Base-by-base conservation (phyloP, 2,329 filamentous ascomycete genomes). In the Alternaria postmessia region DNA sequence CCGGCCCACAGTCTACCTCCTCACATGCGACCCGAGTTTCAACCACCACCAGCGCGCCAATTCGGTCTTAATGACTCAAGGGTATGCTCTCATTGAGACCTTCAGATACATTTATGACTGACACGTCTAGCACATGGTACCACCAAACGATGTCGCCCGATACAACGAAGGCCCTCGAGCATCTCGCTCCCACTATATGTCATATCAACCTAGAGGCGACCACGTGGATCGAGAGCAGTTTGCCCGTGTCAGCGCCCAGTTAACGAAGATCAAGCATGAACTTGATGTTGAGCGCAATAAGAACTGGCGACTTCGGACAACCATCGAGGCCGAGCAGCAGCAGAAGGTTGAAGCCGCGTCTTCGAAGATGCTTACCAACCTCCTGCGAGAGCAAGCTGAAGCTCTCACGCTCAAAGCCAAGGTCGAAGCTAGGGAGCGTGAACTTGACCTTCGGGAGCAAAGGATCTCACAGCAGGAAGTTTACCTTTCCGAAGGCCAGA, bases 401-500 rank as follows among this genome's bases (percentile, higher is more conserved):
- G 34, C 63, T 0, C 59, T 71, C 1, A 22, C 43, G 0, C 44
- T 49, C n/a, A 60, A 68, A 32, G 59, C 57, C 6, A 54, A 56
- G 7, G 7, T 57, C 3, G 38, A 65, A 32, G 52, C 63, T 26
- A 63, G 62, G 28, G 48, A 65, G 26, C 57, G 61, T 1, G 61
- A 64, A 3, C 34, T 73, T 1, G 30, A 56, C 0, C 24, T 56
- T 5, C 71, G 71, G 1, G 62, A 68, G 14, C 42, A 55, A 6
- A 57, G 43, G 2, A 64, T 71, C 11, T 32, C 59, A 6, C 65
- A 72, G 26, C 7, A 62, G 0, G 73, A 75, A 32, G 22, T 58
- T 0, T 69, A 67, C 32, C 66, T 75, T 3, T 32, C 61, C 5
- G 54, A 62, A 22, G 73, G 73, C 7, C 70, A 75, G 48, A 70